These are phyloP conservation scores for Yamadazyma epiphylla DNA, from an alignment of 1,139 yeast species.

Conservation along the genomic window DNA sequence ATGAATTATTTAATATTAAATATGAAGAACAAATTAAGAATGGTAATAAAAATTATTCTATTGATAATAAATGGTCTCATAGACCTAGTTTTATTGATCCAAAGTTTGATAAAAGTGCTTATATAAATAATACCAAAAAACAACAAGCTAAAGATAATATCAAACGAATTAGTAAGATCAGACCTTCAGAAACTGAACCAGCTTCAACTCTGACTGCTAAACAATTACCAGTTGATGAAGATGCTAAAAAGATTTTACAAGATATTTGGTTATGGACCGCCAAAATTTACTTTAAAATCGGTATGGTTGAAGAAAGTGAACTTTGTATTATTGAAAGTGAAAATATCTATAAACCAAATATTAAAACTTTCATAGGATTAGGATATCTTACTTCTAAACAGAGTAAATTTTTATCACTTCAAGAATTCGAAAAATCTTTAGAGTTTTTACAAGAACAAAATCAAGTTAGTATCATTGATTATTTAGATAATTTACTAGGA, in stretches of 20 bases:
- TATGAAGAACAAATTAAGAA: constrained; percentile 13
- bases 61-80: constrained; percentile 38
- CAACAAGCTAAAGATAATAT: constrained; percentile 18
- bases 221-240: constrained; percentile 6
- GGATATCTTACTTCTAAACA: constrained; percentile 46
- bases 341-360: constrained; percentile 44
- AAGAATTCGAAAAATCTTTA: constrained; percentile 67
- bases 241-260: constrained; percentile 41
- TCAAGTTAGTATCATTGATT: constrained; percentile 29
- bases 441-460: constrained; percentile 28
- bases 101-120: constrained; percentile 5
- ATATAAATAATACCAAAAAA: constrained; percentile 11
- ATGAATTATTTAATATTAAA: constrained; percentile 46
- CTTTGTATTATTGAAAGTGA: constrained; percentile 76
- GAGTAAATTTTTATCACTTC: constrained; percentile 49
- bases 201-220: not conserved
- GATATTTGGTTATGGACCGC: constrained; percentile 76
- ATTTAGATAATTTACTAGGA: constrained; percentile 64
- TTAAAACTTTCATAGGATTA: constrained; percentile 51
- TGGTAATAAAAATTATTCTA: constrained; percentile 7
- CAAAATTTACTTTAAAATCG: constrained; percentile 57
- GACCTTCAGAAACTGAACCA: constrained; percentile 1
- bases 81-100: constrained; percentile 47
- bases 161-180: constrained; percentile 16
- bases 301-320: constrained; percentile 57